Base-by-base conservation (phyloP, 345 rosid genomes). In the Hypericum androsaemum region DNA sequence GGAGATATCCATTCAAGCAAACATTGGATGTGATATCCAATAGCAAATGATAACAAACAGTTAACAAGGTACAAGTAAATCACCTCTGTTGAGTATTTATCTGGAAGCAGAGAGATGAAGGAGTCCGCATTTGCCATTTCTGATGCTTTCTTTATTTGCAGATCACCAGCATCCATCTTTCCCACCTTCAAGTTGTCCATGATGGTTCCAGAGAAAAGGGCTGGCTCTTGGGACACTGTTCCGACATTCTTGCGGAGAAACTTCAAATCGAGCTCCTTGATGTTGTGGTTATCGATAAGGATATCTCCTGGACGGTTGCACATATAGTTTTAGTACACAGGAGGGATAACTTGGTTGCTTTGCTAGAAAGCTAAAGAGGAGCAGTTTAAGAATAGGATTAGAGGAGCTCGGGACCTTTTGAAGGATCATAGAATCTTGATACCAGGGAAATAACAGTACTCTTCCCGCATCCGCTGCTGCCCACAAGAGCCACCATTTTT, bases 401-500 rank as follows among this genome's bases (percentile, higher is more conserved):
- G 65, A 28, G 57, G 22, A 10, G 40, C 11, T 10, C 15, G n/a
- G 32, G 11, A 82, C 86, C 86, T 62, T 58, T 53, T 1, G 38
- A 60, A 47, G 89, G 89, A 53, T 82, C 83, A 49, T 80, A 82
- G 69, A 82, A 77, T 51, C 89, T 77, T 32, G 75, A 53, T 43
- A 82, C 76, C 10, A 82, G 66, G 52, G 81, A 77, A 45, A 82
- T 73, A 53, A 73, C 17, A 6, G 86, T 80, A 55, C 81, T 77
- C 63, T 82, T 82, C 52, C 89, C 86, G 12, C 81, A 82, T 0
- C 89, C 83, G 28, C 89, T 82, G 22, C 72, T 71, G 0, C 89
- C 86, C 8, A 82, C 86, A 46, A 79, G 59, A 6, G 83, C 83
- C 28, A 77, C 67, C 37, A 52, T 77, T 57, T 74, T 75, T 58